Percentiles rank a stretch among this genome's conserved stretches.
Conservation (phyloP, 352 stramenopile genomes). For the Phytophthora litchii region DNA sequence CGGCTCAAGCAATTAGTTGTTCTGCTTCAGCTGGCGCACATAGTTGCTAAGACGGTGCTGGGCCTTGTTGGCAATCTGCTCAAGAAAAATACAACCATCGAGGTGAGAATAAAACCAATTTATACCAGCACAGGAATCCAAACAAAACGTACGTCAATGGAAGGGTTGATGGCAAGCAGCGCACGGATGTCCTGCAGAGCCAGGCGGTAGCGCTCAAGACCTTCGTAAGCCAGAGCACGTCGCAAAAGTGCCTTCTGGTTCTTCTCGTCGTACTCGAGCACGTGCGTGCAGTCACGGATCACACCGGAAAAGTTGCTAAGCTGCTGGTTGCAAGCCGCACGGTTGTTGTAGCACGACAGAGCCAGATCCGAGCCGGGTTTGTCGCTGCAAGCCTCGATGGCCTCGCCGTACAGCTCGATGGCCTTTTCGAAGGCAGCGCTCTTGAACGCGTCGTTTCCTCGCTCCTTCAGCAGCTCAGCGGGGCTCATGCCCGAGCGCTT, state of each 20-base stretch:
- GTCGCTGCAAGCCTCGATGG: slow-evolving; percentile 81
- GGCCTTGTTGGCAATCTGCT: slow-evolving; percentile 86
- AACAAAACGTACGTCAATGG: slow-evolving; percentile 73
- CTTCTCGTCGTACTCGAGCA: slow-evolving; percentile 93
- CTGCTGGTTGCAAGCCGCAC: slow-evolving; percentile 96
- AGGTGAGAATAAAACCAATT: slow-evolving; percentile 6
- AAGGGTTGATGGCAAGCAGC: slow-evolving; percentile 88
- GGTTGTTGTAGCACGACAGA: slow-evolving; percentile 95
- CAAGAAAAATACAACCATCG: slow-evolving; percentile 2
- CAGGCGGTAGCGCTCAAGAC: slow-evolving; percentile 93
- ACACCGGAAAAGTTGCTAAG: slow-evolving; percentile 96
- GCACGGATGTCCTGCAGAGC: slow-evolving; percentile 88
- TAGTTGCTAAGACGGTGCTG: slow-evolving; percentile 90
- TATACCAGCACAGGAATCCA: not conserved
- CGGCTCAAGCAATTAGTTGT: slow-evolving; percentile 47
- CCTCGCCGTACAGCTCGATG: slow-evolving; percentile 94
- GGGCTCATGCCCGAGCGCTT: slow-evolving; percentile 76
- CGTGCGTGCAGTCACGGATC: slow-evolving; percentile 94
- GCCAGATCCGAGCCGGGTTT: slow-evolving; percentile 80
- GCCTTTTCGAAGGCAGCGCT: slow-evolving; percentile 88
- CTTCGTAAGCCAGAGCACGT: slow-evolving; percentile 94
- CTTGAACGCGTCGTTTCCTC: slow-evolving; percentile 95
- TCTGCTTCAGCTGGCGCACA: slow-evolving; percentile 87
- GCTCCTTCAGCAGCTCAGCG: slow-evolving; percentile 93
- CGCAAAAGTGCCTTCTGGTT: slow-evolving; percentile 97